phyloP scores from a whole-genome alignment of 257 asterid genomes.

The Ehretia macrophylla region DNA sequence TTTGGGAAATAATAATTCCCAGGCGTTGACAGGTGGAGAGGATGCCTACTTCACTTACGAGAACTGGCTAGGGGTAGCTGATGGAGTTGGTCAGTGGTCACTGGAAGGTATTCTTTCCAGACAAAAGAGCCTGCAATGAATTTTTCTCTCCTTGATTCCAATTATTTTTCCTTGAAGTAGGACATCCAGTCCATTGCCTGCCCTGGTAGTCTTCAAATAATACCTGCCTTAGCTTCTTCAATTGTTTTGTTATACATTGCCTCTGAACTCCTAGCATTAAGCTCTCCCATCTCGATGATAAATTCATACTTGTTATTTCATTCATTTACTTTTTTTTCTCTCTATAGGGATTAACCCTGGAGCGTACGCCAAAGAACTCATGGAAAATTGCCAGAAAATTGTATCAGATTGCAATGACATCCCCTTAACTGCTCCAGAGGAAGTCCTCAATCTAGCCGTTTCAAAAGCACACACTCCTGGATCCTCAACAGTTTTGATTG shows the following conservation, averaged over 20 bases:
- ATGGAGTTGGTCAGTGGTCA: conserved; percentile 87
- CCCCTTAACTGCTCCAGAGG: conserved; percentile 34
- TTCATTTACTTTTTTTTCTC: background rate
- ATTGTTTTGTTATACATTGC: background rate
- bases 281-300: background rate
- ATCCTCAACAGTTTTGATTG: conserved; percentile 63
- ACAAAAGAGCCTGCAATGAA: background rate
- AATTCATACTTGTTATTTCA: background rate
- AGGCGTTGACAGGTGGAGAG: conserved; percentile 97
- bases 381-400: conserved; percentile 44
- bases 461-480: conserved; percentile 56
- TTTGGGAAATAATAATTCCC: conserved; percentile 60
- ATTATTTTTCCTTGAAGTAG: background rate
- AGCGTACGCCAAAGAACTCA: conserved; percentile 67
- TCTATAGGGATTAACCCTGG: conserved; percentile 62
- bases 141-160: background rate
- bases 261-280: background rate
- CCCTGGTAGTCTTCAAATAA: too few relatives aligned
- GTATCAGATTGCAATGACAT: conserved; percentile 32
- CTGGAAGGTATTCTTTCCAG: conserved; percentile 47
- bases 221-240: background rate
- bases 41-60: conserved; percentile 73
- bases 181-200: background rate
- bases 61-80: conserved; percentile 90
- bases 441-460: conserved; percentile 51